Base-by-base conservation (phyloP, 164 flowering plant species). In the Protea cynaroides region DNA sequence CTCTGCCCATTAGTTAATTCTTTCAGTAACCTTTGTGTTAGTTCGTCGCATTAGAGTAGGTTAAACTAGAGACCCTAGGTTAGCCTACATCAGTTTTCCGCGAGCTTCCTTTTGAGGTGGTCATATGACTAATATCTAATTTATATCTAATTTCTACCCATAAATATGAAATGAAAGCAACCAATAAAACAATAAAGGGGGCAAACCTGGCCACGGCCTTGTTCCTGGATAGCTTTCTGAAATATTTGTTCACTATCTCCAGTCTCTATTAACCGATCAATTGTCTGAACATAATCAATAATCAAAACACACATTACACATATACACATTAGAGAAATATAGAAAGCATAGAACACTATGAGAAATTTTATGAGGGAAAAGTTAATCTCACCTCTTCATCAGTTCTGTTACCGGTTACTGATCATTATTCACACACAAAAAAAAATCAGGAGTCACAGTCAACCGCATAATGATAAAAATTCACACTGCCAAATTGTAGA, bases 241-340 rank as follows among this genome's bases (percentile, higher is more conserved):
- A 87, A 87, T 47, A 90, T 90, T 74, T 90, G 92, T 71, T 90
- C 97, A 56, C 90, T 81, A 22, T 86, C 83, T 65, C 97, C 97
- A 11, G 94, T 82, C 74, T 90, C 97, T 59, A 90, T 90, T 65
- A 90, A 73, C 61, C 62, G 66, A 62, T 90, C 97, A 72, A 90
- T 83, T 51, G 90, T 90, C 94, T 88, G 79, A 29, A 58, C 10
- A 50, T 23, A 21, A 56, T 23, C 12, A 34, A 50, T 1, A 52
- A 21, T 55, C 8, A 9, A 21, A 47, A 23, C 54, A 29, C 2
- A 19, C 13, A 19, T 63, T 13, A 21, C 7, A 18, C 3, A 13
- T 25, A 56, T 14, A 29, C 34, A 5, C 34, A 29, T 29, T 29
- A 29, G 34, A 25, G 13, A 55, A 54, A 14, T 49, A 22, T 18